Evolutionary conservation across 75 land plant species (phyloP).

Genomic region (Pseudotsuga menziesii): DNA sequence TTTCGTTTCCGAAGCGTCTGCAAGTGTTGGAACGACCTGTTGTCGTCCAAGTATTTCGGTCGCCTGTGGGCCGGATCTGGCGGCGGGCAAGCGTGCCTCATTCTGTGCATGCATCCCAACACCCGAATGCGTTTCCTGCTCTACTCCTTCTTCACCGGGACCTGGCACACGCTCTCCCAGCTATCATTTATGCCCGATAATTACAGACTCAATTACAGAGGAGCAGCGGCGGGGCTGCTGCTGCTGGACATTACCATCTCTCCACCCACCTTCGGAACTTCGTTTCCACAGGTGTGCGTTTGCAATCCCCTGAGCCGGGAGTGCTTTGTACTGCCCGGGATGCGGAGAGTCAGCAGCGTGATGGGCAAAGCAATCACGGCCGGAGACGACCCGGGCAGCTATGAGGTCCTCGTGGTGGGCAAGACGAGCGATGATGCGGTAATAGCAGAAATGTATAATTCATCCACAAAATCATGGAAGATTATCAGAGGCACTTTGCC

Average conservation of each 20-base stretch:
- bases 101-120: slow-evolving; percentile 5
- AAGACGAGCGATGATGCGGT: not conserved
- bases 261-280: not conserved
- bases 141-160: not conserved
- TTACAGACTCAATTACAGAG: not conserved
- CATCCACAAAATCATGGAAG: slow-evolving; percentile 1
- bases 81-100: not conserved
- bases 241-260: not conserved
- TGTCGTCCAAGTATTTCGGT: slow-evolving; percentile 12
- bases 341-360: not conserved
- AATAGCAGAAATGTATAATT: not conserved
- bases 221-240: not conserved
- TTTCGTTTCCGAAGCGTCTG: not conserved
- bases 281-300: not conserved
- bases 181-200: not conserved
- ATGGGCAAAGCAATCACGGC: not conserved
- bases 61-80: not conserved
- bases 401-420: not conserved
- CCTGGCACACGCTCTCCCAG: not conserved
- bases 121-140: not conserved
- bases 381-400: not conserved
- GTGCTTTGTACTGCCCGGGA: not conserved
- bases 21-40: slow-evolving; percentile 5
- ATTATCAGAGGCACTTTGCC: not conserved
- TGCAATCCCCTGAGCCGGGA: slow-evolving; percentile 7